Evolutionary conservation across 2,329 filamentous ascomycete species (phyloP), one percentile per base, ranked within the genome.

Genomic region (Stagonosporopsis cucurbitacearum): DNA sequence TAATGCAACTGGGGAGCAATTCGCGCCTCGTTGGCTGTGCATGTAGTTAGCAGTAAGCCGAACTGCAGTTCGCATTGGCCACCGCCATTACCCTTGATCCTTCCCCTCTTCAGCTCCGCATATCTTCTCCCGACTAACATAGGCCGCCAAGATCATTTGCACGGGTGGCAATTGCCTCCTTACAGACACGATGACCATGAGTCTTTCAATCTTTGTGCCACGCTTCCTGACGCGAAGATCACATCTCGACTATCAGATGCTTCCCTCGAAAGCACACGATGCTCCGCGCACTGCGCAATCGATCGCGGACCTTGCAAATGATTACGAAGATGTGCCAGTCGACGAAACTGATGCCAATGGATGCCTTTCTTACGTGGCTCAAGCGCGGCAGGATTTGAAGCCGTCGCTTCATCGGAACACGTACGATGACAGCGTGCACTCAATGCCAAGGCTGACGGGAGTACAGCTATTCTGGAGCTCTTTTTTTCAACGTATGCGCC

Each of bases 401-500:
- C 47, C 39, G 8, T 50, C 47, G n/a, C 22, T 43, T 17, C 47
- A 50, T 43, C 47, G 47, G 19, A 37, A 37, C 22, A 36, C 47
- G 39, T 50, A 22, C 2, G 47, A 26, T 22, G n/a, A 9, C 11
- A 7, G 17, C 22, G 28, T 30, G 4, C 3, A 30, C 9, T 8
- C 11, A 30, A 12, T 30, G 4, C 20, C 3, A 3, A 15, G 28
- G 36, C 23, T 51, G 4, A 54, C 7, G 15, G 6, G 15, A 9
- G 11, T 15, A 3, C 37, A 71, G 68, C 25, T 90, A 88, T 65
- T 57, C 66, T 0, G 86, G 86, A 0, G 83, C 86, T 0, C 75
- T 90, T 0, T 50, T 83, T 13, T 88, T 89, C 77, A 91, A 91
- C 64, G 52, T 86, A 9, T 78, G 71, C 42, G 79, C 87, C 1